These are phyloP conservation scores for Hemileccinum rubropunctum DNA, from an alignment of 768 basidiomycete genomes.

Conservation along the genomic window DNA sequence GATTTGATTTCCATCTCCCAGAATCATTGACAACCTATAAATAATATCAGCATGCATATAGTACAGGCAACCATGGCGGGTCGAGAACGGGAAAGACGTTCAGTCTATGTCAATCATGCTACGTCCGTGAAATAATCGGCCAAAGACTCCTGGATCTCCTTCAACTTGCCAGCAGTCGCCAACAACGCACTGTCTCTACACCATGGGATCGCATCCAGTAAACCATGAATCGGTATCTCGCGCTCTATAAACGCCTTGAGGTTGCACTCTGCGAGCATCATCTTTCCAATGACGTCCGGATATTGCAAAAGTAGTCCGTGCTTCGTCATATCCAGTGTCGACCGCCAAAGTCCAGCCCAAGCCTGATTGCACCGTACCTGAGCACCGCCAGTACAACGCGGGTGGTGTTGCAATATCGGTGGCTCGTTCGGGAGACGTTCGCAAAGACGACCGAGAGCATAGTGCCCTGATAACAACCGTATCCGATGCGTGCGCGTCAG, in stretches of 20 bases:
- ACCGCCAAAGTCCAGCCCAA: constrained; percentile 46
- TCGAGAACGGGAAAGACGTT: no score
- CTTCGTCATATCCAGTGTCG: constrained; percentile 37
- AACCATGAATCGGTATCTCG: constrained; percentile 38
- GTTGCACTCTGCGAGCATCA: constrained; percentile 47
- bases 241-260: constrained; percentile 45
- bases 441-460: constrained; percentile 45
- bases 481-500: constrained; percentile 49
- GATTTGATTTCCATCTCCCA: no score
- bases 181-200: constrained; percentile 43
- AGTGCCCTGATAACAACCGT: constrained; percentile 52
- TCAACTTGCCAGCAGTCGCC: constrained; percentile 42
- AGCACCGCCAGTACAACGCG: constrained; percentile 37
- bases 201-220: constrained; percentile 42
- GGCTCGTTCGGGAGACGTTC: constrained; percentile 42
- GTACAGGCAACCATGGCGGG: neutral
- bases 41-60: neutral
- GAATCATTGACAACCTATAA: neutral
- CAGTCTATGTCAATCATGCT: constrained; percentile 11
- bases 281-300: constrained; percentile 44
- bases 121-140: constrained; percentile 49
- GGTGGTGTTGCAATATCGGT: constrained; percentile 42
- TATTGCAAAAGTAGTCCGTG: constrained; percentile 40
- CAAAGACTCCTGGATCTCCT: constrained; percentile 45
- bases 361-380: constrained; percentile 43